A percentile compares a stretch with the other conserved stretches of the same genome.
Evolutionary conservation across 2,329 filamentous ascomycete species (phyloP).

Genomic region (Metarhizium album): DNA sequence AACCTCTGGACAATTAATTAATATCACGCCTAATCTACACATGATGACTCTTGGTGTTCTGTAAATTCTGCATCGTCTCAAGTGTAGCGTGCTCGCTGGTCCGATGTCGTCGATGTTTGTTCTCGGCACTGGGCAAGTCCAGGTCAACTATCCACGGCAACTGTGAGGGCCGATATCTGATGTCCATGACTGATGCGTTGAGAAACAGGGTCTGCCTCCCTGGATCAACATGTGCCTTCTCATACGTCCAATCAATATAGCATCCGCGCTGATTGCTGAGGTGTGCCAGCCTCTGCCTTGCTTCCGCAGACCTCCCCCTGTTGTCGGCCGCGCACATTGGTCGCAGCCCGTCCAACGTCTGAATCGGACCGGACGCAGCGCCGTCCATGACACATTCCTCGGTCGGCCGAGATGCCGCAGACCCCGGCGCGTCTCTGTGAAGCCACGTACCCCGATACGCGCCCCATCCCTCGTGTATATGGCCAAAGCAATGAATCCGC

Average conservation of each 20-base stretch:
- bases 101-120: no score
- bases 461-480: conserved; percentile 52
- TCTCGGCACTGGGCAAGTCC: conserved; percentile 22
- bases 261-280: conserved; percentile 19
- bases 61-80: no score
- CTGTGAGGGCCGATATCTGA: conserved; percentile 30
- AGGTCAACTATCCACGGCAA: conserved; percentile 43
- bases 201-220: conserved; percentile 46
- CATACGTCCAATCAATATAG: conserved; percentile 27
- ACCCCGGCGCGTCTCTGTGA: conserved; percentile 1
- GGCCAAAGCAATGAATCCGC: conserved; percentile 44
- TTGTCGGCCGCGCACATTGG: conserved; percentile 12
- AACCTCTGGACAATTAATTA: conserved; percentile 5
- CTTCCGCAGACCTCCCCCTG: conserved; percentile 5
- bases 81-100: no score
- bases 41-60: not conserved
- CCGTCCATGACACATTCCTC: conserved; percentile 29
- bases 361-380: conserved; percentile 22
- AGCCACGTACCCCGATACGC: conserved; percentile 42
- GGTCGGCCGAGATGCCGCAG: conserved; percentile 8
- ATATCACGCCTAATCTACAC: not conserved
- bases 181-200: conserved; percentile 45
- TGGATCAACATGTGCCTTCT: conserved; percentile 18
- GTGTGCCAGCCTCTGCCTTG: conserved; percentile 9
- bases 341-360: conserved; percentile 20